A percentile compares a stretch with the other conserved stretches of the same genome.
These are phyloP conservation scores for Cladosporium sp. DNA, from an alignment of 2,329 filamentous ascomycete genomes.

Conservation along the genomic window DNA sequence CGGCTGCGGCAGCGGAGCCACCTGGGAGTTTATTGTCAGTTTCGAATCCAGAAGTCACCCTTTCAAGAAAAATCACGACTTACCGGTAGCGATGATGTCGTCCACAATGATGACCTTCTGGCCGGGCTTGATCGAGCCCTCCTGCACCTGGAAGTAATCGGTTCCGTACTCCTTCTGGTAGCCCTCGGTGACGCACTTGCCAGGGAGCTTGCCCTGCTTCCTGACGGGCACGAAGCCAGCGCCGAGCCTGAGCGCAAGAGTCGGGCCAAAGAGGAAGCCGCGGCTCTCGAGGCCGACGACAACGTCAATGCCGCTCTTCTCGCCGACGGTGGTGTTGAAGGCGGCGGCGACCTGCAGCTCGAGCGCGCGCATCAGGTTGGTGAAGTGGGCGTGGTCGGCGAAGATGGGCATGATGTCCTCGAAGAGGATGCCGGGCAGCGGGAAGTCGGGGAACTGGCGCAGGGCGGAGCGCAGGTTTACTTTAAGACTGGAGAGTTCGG, in stretches of 20 bases:
- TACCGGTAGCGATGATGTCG: slow-evolving; percentile 98
- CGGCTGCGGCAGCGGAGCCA: slow-evolving; percentile 86
- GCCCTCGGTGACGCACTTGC: slow-evolving; percentile 78
- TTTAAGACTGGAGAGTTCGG: slow-evolving; percentile 63
- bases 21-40: slow-evolving; percentile 55
- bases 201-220: slow-evolving; percentile 95
- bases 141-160: slow-evolving; percentile 96
- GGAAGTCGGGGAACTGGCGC: slow-evolving; percentile 89
- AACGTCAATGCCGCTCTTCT: slow-evolving; percentile 63
- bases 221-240: slow-evolving; percentile 89
- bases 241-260: slow-evolving; percentile 78
- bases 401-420: slow-evolving; percentile 98
- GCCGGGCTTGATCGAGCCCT: slow-evolving; percentile 77
- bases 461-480: slow-evolving; percentile 70
- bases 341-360: slow-evolving; percentile 75
- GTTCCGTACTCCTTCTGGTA: slow-evolving; percentile 96
- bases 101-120: slow-evolving; percentile 93
- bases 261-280: slow-evolving; percentile 93
- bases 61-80: slow-evolving; percentile 40
- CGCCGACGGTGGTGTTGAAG: slow-evolving; percentile 47
- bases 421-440: slow-evolving; percentile 88
- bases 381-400: slow-evolving; percentile 72
- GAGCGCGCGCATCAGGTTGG: slow-evolving; percentile 77
- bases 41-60: background rate
- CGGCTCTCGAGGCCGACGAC: slow-evolving; percentile 91